Evolutionary conservation across 2,329 filamentous ascomycete species (phyloP), one percentile per base, ranked within the genome.

Genomic region (Scopulariopsis brevicaulis): DNA sequence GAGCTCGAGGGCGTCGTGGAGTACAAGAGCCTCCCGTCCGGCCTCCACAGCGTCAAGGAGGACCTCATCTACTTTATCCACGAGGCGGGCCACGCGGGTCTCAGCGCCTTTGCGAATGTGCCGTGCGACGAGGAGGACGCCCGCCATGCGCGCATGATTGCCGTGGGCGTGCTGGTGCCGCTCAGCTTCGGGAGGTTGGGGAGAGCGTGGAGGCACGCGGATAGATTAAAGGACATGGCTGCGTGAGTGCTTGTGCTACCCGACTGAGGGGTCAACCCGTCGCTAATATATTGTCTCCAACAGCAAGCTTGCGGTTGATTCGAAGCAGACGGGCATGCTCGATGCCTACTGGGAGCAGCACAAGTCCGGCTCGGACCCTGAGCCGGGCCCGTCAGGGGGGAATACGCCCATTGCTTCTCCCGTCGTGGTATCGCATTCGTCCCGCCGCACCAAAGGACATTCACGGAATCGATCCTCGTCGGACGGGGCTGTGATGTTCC

Each of bases 11-110:
- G 90, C 58, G 84, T 88, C 25, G 90, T 96, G 66, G 94, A 99
- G 73, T 99, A 91, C 80, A 97, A 96, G 73, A 95, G 90, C 61
- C 80, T 99, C 53, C 94, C 94, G 2, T 97, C 93, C 0, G 94
- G 94, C 25, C 73, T 96, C 55, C 94, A 99, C 73, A 88, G 90
- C 59, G 90, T 97, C 22, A 78, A 86, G 35, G 84, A 92, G 63
- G 94, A 99, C 71, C 77, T 97, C 56, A 89, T 91, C 66, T 99
- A 97, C 76, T 99, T 97, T 70, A 85, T 96, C 51, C 91, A 97
- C 67, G 86, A 83, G 60, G 76, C 82, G 54, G 78, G 83, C 53
- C 86, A 91, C 73, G 92, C 91, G 5, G 94, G 94, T 32, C 79
- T 97, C 64, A 96, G 91, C 74, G 91, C 92, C 32, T 99, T 96